These are phyloP conservation scores for Fusarium sacchari DNA, from an alignment of 2,329 filamentous ascomycete species.

Conservation along the genomic window DNA sequence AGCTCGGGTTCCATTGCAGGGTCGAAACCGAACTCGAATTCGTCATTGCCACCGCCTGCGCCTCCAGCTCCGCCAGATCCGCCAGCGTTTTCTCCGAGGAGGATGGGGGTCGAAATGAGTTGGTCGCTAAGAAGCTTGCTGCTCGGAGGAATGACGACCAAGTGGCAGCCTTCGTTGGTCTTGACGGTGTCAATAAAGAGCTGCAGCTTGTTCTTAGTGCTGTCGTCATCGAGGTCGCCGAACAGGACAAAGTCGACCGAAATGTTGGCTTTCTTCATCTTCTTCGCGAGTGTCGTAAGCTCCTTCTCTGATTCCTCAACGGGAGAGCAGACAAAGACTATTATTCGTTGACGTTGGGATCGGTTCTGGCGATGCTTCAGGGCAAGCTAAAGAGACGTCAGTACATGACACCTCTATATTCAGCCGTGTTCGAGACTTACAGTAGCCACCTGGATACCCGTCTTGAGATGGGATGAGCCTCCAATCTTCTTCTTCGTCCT, in stretches of 20 bases:
- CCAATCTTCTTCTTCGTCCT: constrained; percentile 91
- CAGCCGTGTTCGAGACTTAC: constrained; percentile 64
- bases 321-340: constrained; percentile 95
- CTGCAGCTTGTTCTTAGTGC: constrained; percentile 88
- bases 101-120: constrained; percentile 87
- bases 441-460: constrained; percentile 92
- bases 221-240: constrained; percentile 90
- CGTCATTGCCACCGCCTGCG: constrained; percentile 71
- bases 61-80: constrained; percentile 66
- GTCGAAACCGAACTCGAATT: constrained; percentile 82
- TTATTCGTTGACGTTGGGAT: constrained; percentile 93
- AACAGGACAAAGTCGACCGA: constrained; percentile 96
- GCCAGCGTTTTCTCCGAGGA: constrained; percentile 80
- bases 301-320: constrained; percentile 90
- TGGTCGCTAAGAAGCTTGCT: constrained; percentile 93
- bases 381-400: constrained; percentile 72
- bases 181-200: constrained; percentile 95
- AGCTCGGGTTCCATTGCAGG: constrained; percentile 92
- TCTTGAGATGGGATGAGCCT: constrained; percentile 87
- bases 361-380: constrained; percentile 99
- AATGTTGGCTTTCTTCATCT: constrained; percentile 98
- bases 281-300: constrained; percentile 89
- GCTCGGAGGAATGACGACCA: constrained; percentile 90
- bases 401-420: neutral
- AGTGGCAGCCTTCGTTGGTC: constrained; percentile 87